These are phyloP conservation scores for Gastrolobium villosum DNA, from an alignment of 306 rosid species.

Conservation along the genomic window DNA sequence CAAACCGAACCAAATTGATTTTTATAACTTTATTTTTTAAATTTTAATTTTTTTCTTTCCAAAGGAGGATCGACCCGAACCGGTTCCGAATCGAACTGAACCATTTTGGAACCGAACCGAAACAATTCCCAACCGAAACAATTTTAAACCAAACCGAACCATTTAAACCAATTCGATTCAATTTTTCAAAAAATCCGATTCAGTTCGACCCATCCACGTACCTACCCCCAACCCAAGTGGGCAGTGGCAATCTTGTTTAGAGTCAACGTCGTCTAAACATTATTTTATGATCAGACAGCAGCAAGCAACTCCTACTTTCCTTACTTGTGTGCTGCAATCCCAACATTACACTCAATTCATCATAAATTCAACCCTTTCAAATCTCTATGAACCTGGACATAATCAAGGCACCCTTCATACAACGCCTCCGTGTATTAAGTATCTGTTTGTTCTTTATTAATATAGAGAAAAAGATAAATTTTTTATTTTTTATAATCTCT, in stretches of 20 bases:
- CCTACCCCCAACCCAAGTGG: too few relatives aligned
- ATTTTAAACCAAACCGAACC: too few relatives aligned
- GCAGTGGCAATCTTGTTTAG: neutral
- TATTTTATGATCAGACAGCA: constrained; percentile 11
- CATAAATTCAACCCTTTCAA: constrained; percentile 45
- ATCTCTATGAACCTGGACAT: constrained; percentile 49
- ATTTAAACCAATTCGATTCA: too few relatives aligned
- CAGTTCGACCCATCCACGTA: too few relatives aligned
- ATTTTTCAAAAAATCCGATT: too few relatives aligned
- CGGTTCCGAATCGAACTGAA: too few relatives aligned
- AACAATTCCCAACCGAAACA: too few relatives aligned
- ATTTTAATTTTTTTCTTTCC: too few relatives aligned
- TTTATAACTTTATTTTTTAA: too few relatives aligned
- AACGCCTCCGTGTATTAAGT: neutral
- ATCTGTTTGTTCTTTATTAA: neutral
- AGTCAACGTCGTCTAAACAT: neutral
- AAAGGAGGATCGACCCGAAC: too few relatives aligned
- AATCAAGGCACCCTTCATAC: constrained; percentile 6
- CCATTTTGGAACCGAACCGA: too few relatives aligned
- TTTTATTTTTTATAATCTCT: neutral
- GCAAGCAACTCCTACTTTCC: neutral
- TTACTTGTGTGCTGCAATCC: neutral
- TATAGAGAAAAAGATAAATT: neutral
- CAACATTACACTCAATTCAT: neutral
- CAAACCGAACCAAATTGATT: too few relatives aligned